Base-by-base conservation (phyloP, 2,329 filamentous ascomycete species). In the Penicillium capsulatum region DNA sequence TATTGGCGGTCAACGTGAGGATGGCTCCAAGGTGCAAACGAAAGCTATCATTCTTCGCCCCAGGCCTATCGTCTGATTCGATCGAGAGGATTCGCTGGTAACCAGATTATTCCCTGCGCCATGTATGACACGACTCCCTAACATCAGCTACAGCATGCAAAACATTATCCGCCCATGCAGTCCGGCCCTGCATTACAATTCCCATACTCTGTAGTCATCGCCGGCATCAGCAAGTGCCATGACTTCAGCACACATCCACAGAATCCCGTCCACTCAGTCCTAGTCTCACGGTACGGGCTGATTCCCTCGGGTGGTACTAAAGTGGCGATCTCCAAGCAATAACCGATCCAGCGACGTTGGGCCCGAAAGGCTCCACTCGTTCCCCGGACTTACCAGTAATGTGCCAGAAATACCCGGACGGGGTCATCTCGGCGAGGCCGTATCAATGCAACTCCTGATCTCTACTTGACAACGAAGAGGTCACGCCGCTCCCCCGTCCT, bases 121-220 rank as follows among this genome's bases (percentile, higher is more conserved):
- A 37, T 44, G 50, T 51, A 51, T 45, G 40, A 49, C 51, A 47
- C 36, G 28, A 30, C 26, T 20, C 11, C 28, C 33, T 31, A 34
- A 42, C 44, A 52, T 48, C 36, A 49, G 42, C 38, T 38, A 51
- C 43, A 46, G 43, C 27, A 43, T 42, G 45, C 42, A 43, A 45
- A 44, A 30, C 47, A 49, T 42, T 38, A 32, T 24, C 14, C 33
- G 36, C 32, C 20, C 28, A 31, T 15, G 32, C 29, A 40, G 42
- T 38, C 43, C 48, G 43, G 20, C 35, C 35, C 31, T 41, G 32
- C 35, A 29, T 36, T 35, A 45, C 45, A 20, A 40, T 30, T 16
- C 31, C 24, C 5, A 22, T 22, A n/a, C n/a, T n/a, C n/a, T n/a
- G n/a, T n/a, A n/a, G n/a, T n/a, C n/a, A n/a, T n/a, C n/a, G n/a